Base-by-base conservation (phyloP, 108 stramenopile species). In the Pseudonitzschia delicatissima region DNA sequence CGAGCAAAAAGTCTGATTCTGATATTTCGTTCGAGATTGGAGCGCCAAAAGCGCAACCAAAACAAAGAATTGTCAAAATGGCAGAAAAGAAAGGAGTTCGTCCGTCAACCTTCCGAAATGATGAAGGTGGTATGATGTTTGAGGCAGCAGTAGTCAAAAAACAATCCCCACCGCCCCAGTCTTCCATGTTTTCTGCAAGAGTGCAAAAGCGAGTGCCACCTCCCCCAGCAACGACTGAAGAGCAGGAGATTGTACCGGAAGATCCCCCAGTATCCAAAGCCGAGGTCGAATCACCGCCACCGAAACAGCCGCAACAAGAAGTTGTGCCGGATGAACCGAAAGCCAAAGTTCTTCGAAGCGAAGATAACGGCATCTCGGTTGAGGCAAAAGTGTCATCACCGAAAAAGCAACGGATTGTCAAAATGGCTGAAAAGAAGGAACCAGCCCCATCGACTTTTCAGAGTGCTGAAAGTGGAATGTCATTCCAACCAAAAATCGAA, bases 91-190 rank as follows among this genome's bases (percentile, higher is more conserved):
- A 48, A 48, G 47, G 7, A 21, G 47, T 48, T 2, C 47, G 17
- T n/a, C n/a, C n/a, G n/a, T n/a, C n/a, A 21, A 3, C 15, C 32
- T 33, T 27, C 5, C 23, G 25, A 25, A 25, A 7, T 23, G 23
- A 23, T 51, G 50, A 51, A 28, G 6, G 50, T 51, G 23, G 50
- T 11, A 42, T 51, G 50, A 51, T 23, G 50, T 51, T 42, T 15
- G 15, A 42, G 1, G 40, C 40, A 42, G 40, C n/a, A n/a, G n/a
- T n/a, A n/a, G n/a, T n/a, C n/a, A n/a, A n/a, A n/a, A n/a, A 42
- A 42, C 15, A 11, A 15, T 42, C 40, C 1, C 40, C 11, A 42
- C 40, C 40, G 15, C 15, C 40, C 2, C 11, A 2, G 40, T n/a
- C n/a, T n/a, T n/a, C n/a, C n/a, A n/a, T n/a, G n/a, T n/a, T n/a